phyloP scores from a whole-genome alignment of 306 rosid genomes.

The Ormosia emarginata region DNA sequence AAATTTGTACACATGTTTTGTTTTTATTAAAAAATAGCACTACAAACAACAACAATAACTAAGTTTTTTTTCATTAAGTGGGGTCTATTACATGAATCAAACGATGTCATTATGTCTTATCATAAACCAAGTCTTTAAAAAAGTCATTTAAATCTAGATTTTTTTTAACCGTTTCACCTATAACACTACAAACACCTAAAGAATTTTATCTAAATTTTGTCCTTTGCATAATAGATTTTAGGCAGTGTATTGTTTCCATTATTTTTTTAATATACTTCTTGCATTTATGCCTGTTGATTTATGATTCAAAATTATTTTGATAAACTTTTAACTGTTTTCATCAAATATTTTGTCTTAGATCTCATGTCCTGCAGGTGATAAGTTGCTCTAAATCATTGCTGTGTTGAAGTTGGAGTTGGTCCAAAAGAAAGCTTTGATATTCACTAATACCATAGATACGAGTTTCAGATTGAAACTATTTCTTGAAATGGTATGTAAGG shows the following conservation, averaged over 20 bases:
- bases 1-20: no score
- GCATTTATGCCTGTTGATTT: not conserved
- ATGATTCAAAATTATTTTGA: not conserved
- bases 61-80: no score
- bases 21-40: no score
- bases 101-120: no score
- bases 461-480: constrained; percentile 79
- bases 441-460: constrained; percentile 78
- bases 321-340: constrained; percentile 4
- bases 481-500: constrained; percentile 88
- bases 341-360: constrained; percentile 48
- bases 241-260: not conserved
- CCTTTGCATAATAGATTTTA: not conserved
- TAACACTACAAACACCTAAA: no score
- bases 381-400: constrained; percentile 72
- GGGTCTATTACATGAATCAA: no score
- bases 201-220: no score
- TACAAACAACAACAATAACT: no score
- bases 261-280: not conserved
- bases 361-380: constrained; percentile 62
- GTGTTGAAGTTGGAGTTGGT: constrained; percentile 87
- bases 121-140: no score
- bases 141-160: no score
- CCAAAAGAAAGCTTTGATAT: constrained; percentile 85
- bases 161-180: no score